A percentile compares a stretch with the other conserved stretches of the same genome.
Conservation (phyloP, 306 rosid genomes). For the Sesbania bispinosa region DNA sequence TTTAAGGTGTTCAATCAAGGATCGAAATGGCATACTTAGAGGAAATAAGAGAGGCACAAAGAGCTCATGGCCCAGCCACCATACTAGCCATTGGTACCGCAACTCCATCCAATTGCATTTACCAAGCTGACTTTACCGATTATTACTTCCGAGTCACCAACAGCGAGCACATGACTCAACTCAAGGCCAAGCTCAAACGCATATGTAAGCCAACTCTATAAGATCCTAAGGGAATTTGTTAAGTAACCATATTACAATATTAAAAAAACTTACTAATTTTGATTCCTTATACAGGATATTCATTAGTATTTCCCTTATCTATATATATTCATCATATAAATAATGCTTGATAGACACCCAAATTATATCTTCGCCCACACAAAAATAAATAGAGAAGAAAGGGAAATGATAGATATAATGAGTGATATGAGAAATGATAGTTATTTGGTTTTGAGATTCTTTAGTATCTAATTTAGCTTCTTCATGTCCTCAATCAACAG, state of each 20-base stretch:
- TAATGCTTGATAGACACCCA: too few species aligned
- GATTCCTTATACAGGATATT: too few species aligned
- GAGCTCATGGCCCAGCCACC: slow-evolving; percentile 31
- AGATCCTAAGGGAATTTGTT: too few species aligned
- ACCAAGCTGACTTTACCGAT: slow-evolving; percentile 37
- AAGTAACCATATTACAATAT: too few species aligned
- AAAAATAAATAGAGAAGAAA: too few species aligned
- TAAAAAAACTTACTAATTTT: too few species aligned
- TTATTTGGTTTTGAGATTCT: not conserved
- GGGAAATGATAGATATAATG: too few species aligned
- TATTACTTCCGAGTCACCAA: slow-evolving; percentile 40
- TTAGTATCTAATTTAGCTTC: not conserved
- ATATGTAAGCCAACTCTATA: slow-evolving; percentile 36
- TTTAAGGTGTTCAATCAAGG: too few species aligned
- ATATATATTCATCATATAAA: too few species aligned
- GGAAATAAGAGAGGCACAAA: slow-evolving; percentile 20
- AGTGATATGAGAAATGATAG: too few species aligned
- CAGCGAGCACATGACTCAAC: slow-evolving; percentile 22
- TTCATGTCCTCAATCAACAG: not conserved
- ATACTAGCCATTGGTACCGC: slow-evolving; percentile 42
- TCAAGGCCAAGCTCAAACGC: slow-evolving; percentile 39
- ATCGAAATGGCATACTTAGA: slow-evolving; percentile 24
- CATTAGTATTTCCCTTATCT: too few species aligned
- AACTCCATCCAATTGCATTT: slow-evolving; percentile 24
- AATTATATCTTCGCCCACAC: too few species aligned